Conservation (phyloP, 495 filamentous ascomycete species). For the Penicillium turbatum region DNA sequence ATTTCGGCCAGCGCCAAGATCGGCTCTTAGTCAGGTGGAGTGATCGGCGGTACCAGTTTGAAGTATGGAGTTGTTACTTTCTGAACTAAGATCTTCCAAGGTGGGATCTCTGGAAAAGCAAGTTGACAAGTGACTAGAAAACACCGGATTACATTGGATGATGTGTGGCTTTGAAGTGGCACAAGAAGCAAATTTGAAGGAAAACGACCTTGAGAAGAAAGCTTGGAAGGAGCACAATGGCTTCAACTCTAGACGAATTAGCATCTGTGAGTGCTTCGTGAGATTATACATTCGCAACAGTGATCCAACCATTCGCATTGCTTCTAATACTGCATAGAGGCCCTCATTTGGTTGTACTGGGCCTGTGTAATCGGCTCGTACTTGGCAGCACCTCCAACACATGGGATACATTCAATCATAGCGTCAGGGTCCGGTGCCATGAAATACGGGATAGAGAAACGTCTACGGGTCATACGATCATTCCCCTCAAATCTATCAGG, state of each 20-base stretch:
- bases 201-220: background rate
- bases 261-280: background rate
- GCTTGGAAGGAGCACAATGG: background rate
- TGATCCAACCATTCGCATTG: background rate
- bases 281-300: background rate
- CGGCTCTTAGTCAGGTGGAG: conserved; percentile 23
- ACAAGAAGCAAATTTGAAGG: background rate
- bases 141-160: background rate
- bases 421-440: conserved; percentile 50
- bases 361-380: conserved; percentile 51
- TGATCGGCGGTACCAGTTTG: conserved; percentile 10
- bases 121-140: background rate
- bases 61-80: conserved; percentile 5
- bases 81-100: background rate
- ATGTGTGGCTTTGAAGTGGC: background rate
- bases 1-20: conserved; percentile 25
- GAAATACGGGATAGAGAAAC: conserved; percentile 64
- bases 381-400: conserved; percentile 38
- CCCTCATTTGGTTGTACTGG: conserved; percentile 50
- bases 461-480: conserved; percentile 45
- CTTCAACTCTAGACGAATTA: background rate
- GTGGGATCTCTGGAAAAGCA: background rate
- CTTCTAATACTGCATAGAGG: conserved; percentile 45
- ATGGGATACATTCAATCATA: conserved; percentile 55
- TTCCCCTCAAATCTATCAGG: conserved; percentile 31